Evolutionary conservation across 768 basidiomycete species (phyloP), one percentile per base, ranked within the genome.

Genomic region (Pleurotus cornucopiae): DNA sequence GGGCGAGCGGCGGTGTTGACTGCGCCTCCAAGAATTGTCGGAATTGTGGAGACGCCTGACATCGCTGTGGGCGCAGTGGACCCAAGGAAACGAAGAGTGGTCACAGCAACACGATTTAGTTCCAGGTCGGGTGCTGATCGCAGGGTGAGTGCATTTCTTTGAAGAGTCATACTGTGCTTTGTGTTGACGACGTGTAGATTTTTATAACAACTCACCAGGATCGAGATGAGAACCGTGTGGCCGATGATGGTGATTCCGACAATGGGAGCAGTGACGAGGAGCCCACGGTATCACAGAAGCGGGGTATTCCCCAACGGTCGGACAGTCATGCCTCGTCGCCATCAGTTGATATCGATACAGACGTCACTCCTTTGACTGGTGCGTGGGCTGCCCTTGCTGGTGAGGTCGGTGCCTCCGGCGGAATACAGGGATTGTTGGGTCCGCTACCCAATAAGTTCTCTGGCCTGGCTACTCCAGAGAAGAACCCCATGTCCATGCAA

Each of bases 401-500:
- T n/a, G 69, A 70, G 23, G 59, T 61, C 13, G 58, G 65, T n/a
- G 59, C 70, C n/a, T 68, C 69, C 2, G 69, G 65, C 4, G 71
- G 69, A 3, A 71, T 82, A 11, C 83, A 80, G 61, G 90, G 89
- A 5, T 63, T 91, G 0, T 68, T 81, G 41, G 85, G 90, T 0
- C 61, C 72, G 14, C 66, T 90, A 11, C 91, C 90, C 1, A 63
- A 64, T 34, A 90, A 88, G 66, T 94, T 92, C 62, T 66, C 76
- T 16, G 91, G 91, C 2, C 76, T 96, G 43, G 88, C 91, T 26
- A 89, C 83, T 20, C 91, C 94, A 1, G 93, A 89, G 70, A 91
- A 94, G 80, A 94, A 95, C 63, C 94, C 93, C 6, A 94, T 94
- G 93, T 89, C 89, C 59, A 89, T 96, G 86, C 91, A 91, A 60